phyloP scores from a whole-genome alignment of 2,329 filamentous ascomycete genomes.

The Botrytis elliptica region DNA sequence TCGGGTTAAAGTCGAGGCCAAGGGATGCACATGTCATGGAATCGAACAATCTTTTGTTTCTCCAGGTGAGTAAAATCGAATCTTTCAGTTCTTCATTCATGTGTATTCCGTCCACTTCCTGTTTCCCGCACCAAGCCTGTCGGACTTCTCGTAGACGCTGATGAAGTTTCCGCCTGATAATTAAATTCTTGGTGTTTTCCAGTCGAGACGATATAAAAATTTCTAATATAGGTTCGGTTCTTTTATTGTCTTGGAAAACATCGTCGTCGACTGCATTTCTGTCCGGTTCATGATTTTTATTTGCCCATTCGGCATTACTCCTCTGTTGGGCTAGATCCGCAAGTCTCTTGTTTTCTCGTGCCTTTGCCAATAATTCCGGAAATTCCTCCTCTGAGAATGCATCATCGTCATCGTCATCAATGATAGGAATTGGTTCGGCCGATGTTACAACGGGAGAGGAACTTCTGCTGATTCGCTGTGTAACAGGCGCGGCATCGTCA shows the following conservation, averaged over 20 bases:
- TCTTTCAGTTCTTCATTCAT: slow-evolving; percentile 46
- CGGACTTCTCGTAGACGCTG: slow-evolving; percentile 67
- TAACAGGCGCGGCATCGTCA: slow-evolving; percentile 20
- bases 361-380: slow-evolving; percentile 36
- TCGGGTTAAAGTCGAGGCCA: slow-evolving; percentile 52
- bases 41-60: slow-evolving; percentile 68
- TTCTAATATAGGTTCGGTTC: slow-evolving; percentile 45
- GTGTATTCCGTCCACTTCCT: slow-evolving; percentile 48
- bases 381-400: slow-evolving; percentile 35
- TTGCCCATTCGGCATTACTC: slow-evolving; percentile 19
- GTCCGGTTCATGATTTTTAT: slow-evolving; percentile 24
- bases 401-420: slow-evolving; percentile 33
- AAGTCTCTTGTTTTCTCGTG: slow-evolving; percentile 33
- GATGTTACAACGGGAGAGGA: slow-evolving; percentile 1
- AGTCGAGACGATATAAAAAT: slow-evolving; percentile 70
- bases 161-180: slow-evolving; percentile 65
- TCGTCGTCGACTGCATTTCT: slow-evolving; percentile 19
- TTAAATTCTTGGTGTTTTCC: slow-evolving; percentile 55
- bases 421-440: neutral
- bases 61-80: slow-evolving; percentile 76
- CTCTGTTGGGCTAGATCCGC: slow-evolving; percentile 26
- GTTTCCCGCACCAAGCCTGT: slow-evolving; percentile 65
- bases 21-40: slow-evolving; percentile 71
- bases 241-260: slow-evolving; percentile 23
- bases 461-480: neutral